A percentile compares a stretch with the other conserved stretches of the same genome.
Evolutionary conservation across 495 filamentous ascomycete species (phyloP).

Genomic region (Penicillium maclennaniae): DNA sequence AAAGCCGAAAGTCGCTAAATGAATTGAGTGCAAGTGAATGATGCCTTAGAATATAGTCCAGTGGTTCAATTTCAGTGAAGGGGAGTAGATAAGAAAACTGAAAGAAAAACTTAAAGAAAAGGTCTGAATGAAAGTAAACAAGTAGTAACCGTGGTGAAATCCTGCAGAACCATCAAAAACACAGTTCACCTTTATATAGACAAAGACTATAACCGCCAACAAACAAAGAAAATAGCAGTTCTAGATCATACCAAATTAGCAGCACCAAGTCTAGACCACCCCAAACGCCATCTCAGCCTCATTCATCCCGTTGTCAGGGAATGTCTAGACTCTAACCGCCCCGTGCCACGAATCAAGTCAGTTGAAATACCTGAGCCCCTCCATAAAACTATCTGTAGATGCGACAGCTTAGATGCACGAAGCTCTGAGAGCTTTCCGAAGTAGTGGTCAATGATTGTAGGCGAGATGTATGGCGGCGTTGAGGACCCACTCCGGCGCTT

Average conservation of each 20-base stretch:
- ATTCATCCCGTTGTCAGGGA: constrained; percentile 4
- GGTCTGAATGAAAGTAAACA: neutral
- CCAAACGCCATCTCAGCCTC: neutral
- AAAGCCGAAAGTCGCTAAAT: neutral
- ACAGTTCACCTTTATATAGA: constrained; percentile 3
- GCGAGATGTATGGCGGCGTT: neutral
- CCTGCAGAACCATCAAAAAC: neutral
- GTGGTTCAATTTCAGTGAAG: neutral
- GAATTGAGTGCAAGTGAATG: neutral
- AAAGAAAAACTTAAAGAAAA: neutral
- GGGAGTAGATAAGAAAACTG: neutral
- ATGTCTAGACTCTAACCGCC: constrained; percentile 10
- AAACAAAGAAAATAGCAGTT: neutral
- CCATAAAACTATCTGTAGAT: constrained; percentile 1
- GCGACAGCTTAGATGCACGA: constrained; percentile 5
- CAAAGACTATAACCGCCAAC: neutral
- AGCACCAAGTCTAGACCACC: constrained; percentile 14
- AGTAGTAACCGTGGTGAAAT: neutral
- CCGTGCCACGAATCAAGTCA: constrained; percentile 1
- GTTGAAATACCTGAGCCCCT: neutral
- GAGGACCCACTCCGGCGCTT: constrained; percentile 30
- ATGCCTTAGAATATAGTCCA: neutral
- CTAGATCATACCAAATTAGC: constrained; percentile 21
- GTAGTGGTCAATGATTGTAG: neutral
- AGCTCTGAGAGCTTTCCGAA: constrained; percentile 1